Percentiles rank a stretch among this genome's conserved stretches.
Evolutionary conservation across 23 red algal genomes (phyloP).

Genomic region (Gracilaria domingensis): DNA sequence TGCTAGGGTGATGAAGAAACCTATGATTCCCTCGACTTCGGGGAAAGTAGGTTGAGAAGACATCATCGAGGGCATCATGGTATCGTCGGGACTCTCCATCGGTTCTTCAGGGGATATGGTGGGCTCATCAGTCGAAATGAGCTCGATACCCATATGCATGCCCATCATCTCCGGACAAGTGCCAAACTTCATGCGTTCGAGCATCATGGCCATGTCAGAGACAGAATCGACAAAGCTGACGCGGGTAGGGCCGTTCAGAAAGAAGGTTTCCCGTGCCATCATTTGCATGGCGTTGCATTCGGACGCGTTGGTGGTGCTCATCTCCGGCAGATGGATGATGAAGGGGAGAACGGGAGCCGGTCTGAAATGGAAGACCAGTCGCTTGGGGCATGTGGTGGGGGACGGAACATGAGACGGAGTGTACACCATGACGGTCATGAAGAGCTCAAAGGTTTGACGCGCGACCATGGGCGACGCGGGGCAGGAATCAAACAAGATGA

Average conservation of each 20-base stretch:
- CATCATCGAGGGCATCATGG: neutral
- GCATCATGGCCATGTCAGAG: neutral
- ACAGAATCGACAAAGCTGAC: neutral
- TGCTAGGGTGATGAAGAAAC: neutral
- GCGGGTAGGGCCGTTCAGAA: neutral
- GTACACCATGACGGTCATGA: neutral
- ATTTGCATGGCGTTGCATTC: neutral
- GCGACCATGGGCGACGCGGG: neutral
- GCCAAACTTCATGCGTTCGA: neutral
- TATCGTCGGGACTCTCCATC: neutral
- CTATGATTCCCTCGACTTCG: neutral
- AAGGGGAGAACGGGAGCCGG: neutral
- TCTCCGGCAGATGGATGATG: neutral
- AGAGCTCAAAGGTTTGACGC: neutral
- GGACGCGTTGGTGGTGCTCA: neutral
- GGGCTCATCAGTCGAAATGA: neutral
- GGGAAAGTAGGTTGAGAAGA: neutral
- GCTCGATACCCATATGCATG: neutral
- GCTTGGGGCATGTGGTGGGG: neutral
- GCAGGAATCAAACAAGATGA: neutral
- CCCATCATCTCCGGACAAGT: neutral
- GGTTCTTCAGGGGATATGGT: neutral
- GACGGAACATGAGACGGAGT: neutral
- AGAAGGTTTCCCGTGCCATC: neutral
- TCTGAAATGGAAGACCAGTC: conserved; percentile 13